Evolutionary conservation across 345 rosid species (phyloP).

Genomic region (Boechera stricta): DNA sequence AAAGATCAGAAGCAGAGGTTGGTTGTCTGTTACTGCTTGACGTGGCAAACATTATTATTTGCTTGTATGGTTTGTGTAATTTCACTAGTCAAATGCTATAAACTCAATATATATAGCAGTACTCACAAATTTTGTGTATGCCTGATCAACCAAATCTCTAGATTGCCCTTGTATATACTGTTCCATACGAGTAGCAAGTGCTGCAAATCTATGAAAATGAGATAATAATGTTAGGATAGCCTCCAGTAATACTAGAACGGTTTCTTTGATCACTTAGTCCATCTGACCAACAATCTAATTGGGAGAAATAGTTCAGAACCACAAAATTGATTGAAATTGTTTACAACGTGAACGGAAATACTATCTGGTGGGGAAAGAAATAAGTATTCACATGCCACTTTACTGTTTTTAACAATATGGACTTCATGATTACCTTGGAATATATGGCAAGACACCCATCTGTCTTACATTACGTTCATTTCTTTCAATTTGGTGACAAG

Average conservation of each 20-base stretch:
- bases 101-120: slow-evolving; percentile 17
- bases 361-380: background rate
- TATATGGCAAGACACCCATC: slow-evolving; percentile 89
- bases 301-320: slow-evolving; percentile 9
- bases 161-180: slow-evolving; percentile 98
- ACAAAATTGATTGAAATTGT: background rate
- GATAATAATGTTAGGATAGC: slow-evolving; percentile 22
- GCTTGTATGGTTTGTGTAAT: slow-evolving; percentile 13
- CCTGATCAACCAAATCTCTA: slow-evolving; percentile 98
- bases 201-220: slow-evolving; percentile 72
- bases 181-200: slow-evolving; percentile 99
- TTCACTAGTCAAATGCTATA: background rate
- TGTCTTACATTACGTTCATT: slow-evolving; percentile 89
- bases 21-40: slow-evolving; percentile 12
- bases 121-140: slow-evolving; percentile 94
- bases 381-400: background rate
- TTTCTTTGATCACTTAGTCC: slow-evolving; percentile 20
- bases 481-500: slow-evolving; percentile 97
- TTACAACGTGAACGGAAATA: background rate
- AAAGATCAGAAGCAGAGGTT: slow-evolving; percentile 20
- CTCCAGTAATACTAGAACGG: slow-evolving; percentile 2
- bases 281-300: slow-evolving; percentile 19
- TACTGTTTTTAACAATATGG: background rate
- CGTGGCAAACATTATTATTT: background rate
- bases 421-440: slow-evolving; percentile 67